Evolutionary conservation across 352 stramenopile genomes (phyloP).

Genomic region (Globisporangium alternatum): DNA sequence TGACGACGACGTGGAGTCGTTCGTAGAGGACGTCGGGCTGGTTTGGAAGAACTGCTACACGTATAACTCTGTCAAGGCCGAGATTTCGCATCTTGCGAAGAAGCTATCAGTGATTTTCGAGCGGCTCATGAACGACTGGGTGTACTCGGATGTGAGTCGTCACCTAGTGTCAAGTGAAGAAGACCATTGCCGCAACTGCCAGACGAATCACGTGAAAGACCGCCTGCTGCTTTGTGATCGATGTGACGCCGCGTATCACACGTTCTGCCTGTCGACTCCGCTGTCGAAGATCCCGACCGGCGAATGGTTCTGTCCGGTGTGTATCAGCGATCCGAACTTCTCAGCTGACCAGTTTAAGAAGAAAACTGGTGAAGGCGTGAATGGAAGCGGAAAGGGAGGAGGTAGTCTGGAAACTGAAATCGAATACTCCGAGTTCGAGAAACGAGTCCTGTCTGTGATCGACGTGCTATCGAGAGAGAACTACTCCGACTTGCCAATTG

Average conservation of each 20-base stretch:
- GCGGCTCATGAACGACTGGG: slow-evolving; percentile 78
- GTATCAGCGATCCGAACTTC: slow-evolving; percentile 50
- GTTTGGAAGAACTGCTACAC: slow-evolving; percentile 87
- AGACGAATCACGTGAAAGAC: slow-evolving; percentile 66
- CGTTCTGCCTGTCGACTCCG: slow-evolving; percentile 70
- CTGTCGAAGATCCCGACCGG: slow-evolving; percentile 48
- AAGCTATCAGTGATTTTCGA: slow-evolving; percentile 81
- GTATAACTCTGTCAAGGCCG: slow-evolving; percentile 80
- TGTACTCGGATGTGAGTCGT: slow-evolving; percentile 53
- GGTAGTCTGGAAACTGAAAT: slow-evolving; percentile 24
- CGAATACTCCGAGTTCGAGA: slow-evolving; percentile 66
- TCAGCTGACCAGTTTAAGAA: slow-evolving; percentile 52
- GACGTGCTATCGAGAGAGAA: slow-evolving; percentile 70
- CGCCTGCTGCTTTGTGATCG: slow-evolving; percentile 71
- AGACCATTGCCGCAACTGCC: slow-evolving; percentile 75
- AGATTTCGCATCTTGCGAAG: slow-evolving; percentile 71
- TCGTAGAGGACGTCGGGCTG: slow-evolving; percentile 76
- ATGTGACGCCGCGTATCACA: slow-evolving; percentile 83
- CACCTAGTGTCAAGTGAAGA: slow-evolving; percentile 65
- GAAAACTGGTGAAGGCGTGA: slow-evolving; percentile 26
- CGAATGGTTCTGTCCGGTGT: slow-evolving; percentile 81
- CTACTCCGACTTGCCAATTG: slow-evolving; percentile 48
- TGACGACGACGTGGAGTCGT: slow-evolving; percentile 74
- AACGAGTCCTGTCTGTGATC: slow-evolving; percentile 51
- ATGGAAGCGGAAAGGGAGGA: slow-evolving; percentile 16